Percentiles rank a stretch among this genome's conserved stretches.
phyloP scores from a whole-genome alignment of 164 flowering plant species.

The Liquidambar formosana region DNA sequence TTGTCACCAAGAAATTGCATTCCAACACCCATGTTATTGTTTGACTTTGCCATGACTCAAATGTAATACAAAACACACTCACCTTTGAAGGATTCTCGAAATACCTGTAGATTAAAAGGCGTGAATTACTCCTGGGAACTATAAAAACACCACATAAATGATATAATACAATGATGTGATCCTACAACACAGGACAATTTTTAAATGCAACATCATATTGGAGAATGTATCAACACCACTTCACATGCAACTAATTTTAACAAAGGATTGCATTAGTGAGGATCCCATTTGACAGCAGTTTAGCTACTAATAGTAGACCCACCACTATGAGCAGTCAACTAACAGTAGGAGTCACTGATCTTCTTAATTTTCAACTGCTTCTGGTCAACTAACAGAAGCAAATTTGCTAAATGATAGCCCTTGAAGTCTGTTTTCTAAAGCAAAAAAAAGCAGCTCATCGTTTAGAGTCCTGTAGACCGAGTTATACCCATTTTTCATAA shows the following conservation, averaged over 20 bases:
- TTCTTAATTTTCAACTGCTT: too few species aligned
- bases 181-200: background rate
- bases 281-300: too few species aligned
- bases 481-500: too few species aligned
- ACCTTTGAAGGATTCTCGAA: slow-evolving; percentile 67
- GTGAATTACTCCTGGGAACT: slow-evolving; percentile 17
- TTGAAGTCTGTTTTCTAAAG: too few species aligned
- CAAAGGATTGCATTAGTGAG: too few species aligned
- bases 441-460: too few species aligned
- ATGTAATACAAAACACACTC: slow-evolving; percentile 16
- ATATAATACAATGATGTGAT: background rate
- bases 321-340: too few species aligned
- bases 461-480: too few species aligned
- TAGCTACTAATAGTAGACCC: too few species aligned
- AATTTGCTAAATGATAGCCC: too few species aligned
- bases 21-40: background rate
- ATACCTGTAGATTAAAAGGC: slow-evolving; percentile 45
- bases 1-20: background rate
- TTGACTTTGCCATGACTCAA: background rate
- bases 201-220: background rate
- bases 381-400: too few species aligned
- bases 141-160: background rate
- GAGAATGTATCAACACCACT: background rate
- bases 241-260: background rate
- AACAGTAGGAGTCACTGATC: too few species aligned